phyloP scores from a whole-genome alignment of 106 monocot genomes.

The Cymbidium sinense region DNA sequence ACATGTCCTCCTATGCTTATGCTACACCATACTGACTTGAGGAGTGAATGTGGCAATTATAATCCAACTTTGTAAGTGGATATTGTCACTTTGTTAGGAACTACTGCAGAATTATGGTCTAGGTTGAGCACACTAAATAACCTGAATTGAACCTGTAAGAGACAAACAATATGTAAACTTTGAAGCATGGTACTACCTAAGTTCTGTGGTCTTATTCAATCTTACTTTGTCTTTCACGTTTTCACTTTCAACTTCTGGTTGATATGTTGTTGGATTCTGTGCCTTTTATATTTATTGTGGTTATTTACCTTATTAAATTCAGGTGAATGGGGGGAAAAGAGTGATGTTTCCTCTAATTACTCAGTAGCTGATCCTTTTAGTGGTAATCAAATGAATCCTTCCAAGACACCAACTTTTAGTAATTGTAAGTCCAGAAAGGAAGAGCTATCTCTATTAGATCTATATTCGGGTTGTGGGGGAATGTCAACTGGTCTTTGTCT shows the following conservation, averaged over 20 bases:
- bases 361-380: conserved; percentile 8
- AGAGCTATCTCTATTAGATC: conserved; percentile 68
- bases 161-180: neutral
- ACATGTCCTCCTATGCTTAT: neutral
- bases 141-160: neutral
- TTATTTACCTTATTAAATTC: conserved; percentile 15
- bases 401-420: conserved; percentile 1
- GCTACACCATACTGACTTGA: neutral
- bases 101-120: neutral
- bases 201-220: neutral
- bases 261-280: neutral
- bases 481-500: conserved; percentile 88
- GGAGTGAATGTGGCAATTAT: neutral
- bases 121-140: neutral
- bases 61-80: neutral
- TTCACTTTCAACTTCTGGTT: neutral
- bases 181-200: neutral
- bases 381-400: neutral
- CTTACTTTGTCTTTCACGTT: neutral
- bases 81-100: neutral
- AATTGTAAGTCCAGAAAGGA: conserved; percentile 14
- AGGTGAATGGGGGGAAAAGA: conserved; percentile 34
- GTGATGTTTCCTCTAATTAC: conserved; percentile 15
- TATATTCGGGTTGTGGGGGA: conserved; percentile 93
- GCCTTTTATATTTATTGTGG: neutral